A percentile compares a stretch with the other conserved stretches of the same genome.
These are phyloP conservation scores for Daedalea quercina DNA, from an alignment of 768 basidiomycete species.

Conservation along the genomic window DNA sequence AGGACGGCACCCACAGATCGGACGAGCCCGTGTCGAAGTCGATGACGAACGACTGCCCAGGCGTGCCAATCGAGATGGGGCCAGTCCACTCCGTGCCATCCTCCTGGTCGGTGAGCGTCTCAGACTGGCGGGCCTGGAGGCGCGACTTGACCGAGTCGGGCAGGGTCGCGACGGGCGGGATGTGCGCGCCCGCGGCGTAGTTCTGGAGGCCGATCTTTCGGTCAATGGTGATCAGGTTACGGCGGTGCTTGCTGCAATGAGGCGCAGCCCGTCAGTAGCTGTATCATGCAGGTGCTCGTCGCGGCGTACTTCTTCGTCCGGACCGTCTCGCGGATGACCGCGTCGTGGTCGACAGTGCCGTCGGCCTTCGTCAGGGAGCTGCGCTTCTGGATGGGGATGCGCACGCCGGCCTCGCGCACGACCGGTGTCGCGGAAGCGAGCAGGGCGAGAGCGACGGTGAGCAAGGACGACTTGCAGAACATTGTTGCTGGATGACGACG, in stretches of 20 bases:
- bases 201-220: conserved; percentile 6
- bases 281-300: not conserved
- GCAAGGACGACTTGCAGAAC: conserved; percentile 9
- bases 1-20: conserved; percentile 22
- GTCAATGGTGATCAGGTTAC: conserved; percentile 13
- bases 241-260: conserved; percentile 10
- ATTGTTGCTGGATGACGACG: not conserved
- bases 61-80: conserved; percentile 31
- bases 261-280: not conserved
- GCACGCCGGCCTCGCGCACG: not conserved
- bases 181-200: conserved; percentile 8
- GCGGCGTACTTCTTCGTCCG: conserved; percentile 6
- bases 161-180: conserved; percentile 12
- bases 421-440: conserved; percentile 16
- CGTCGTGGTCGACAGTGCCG: conserved; percentile 8
- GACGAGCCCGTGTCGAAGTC: conserved; percentile 36
- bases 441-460: conserved; percentile 14
- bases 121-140: conserved; percentile 12
- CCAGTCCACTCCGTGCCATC: conserved; percentile 26
- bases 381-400: conserved; percentile 10
- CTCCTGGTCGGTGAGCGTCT: conserved; percentile 19
- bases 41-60: conserved; percentile 26
- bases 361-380: conserved; percentile 8
- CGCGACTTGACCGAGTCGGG: conserved; percentile 8
- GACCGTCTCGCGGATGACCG: conserved; percentile 1